Percentiles rank a stretch among this genome's conserved stretches.
Conservation (phyloP, 176 grass and related monocot genomes). For the Carex cristatella region DNA sequence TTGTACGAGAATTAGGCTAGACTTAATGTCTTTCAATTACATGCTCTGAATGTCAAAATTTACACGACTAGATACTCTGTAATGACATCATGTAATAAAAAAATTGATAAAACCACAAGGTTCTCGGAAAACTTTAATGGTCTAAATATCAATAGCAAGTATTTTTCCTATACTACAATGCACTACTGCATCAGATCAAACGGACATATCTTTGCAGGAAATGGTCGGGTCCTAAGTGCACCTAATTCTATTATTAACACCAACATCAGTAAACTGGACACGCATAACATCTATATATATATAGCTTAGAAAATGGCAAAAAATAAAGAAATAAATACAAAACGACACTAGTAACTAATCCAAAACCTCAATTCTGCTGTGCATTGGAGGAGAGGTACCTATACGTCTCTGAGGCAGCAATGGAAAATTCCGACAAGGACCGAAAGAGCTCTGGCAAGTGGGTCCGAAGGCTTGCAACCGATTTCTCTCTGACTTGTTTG, state of each 20-base stretch:
- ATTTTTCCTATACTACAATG: neutral
- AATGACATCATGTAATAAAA: neutral
- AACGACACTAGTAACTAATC: slow-evolving; percentile 19
- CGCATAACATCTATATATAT: neutral
- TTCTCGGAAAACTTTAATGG: neutral
- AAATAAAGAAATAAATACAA: neutral
- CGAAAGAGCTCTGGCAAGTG: slow-evolving; percentile 88
- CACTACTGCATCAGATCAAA: neutral
- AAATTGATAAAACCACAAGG: neutral
- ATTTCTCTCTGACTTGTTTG: slow-evolving; percentile 85
- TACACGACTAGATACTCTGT: neutral
- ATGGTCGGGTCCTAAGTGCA: neutral
- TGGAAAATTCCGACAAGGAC: slow-evolving; percentile 44
- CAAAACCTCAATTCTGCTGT: slow-evolving; percentile 23
- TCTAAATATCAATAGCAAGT: neutral
- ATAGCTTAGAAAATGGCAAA: neutral
- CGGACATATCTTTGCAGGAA: neutral
- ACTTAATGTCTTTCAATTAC: neutral
- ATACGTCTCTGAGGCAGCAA: slow-evolving; percentile 62
- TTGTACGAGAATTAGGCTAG: neutral
- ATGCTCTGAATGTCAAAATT: neutral
- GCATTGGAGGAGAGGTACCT: slow-evolving; percentile 23
- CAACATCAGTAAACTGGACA: neutral
- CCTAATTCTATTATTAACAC: slow-evolving; percentile 11
- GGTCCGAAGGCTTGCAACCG: slow-evolving; percentile 60